Evolutionary conservation across 148 eudicot genomes (phyloP).

Genomic region (Amaranthus hypochondriacus): DNA sequence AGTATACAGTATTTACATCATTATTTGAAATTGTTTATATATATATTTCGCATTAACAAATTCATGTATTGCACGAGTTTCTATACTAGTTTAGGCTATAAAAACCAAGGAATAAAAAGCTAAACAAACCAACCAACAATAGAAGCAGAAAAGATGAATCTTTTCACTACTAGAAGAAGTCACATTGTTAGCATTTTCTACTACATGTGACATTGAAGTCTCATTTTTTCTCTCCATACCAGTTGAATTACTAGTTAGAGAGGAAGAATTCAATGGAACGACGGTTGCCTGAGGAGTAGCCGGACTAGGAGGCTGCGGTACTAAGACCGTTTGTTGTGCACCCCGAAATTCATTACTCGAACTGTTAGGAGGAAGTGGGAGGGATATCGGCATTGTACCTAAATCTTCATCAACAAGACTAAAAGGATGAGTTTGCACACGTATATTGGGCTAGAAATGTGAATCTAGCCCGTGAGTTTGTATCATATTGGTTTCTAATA

Average conservation of each 20-base stretch:
- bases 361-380: conserved; percentile 25
- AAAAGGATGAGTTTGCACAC: not conserved
- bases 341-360: conserved; percentile 11
- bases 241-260: conserved; percentile 5
- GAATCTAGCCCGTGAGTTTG: no score
- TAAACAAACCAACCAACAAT: conserved; percentile 19
- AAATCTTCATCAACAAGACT: conserved; percentile 20
- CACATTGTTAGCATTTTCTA: conserved; percentile 13
- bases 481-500: no score
- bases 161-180: conserved; percentile 1
- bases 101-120: conserved; percentile 17
- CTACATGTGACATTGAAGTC: conserved; percentile 20
- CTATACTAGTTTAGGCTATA: not conserved
- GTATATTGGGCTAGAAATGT: no score
- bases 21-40: no score
- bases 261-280: not conserved
- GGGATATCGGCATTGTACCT: conserved; percentile 31
- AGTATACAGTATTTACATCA: no score
- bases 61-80: no score
- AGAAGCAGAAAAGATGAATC: conserved; percentile 2
- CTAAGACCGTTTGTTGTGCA: conserved; percentile 9
- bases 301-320: conserved; percentile 16
- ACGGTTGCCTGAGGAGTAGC: conserved; percentile 2
- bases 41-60: no score
- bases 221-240: conserved; percentile 8